These are phyloP conservation scores for Nicotiana tabacum DNA, from an alignment of 257 asterid species.

Conservation along the genomic window DNA sequence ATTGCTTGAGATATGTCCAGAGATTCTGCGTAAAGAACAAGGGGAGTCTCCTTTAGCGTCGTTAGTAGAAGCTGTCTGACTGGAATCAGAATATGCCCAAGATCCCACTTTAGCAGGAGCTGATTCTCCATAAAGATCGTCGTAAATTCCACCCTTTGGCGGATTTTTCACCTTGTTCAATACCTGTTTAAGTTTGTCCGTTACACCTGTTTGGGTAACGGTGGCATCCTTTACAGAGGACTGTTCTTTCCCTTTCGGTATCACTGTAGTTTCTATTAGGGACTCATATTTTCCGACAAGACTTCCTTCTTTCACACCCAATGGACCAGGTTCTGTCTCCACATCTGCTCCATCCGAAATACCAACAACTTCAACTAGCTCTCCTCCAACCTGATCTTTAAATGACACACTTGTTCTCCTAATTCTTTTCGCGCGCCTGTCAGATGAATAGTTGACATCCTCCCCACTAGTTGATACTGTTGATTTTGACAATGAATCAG, in stretches of 20 bases:
- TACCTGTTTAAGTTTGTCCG: constrained; percentile 80
- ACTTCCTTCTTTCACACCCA: constrained; percentile 96
- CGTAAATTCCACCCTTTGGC: constrained; percentile 76
- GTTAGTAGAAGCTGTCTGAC: constrained; percentile 32
- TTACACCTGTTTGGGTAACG: constrained; percentile 56
- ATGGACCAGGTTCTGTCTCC: constrained; percentile 93
- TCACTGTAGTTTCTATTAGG: constrained; percentile 73
- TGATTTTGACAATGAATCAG: constrained; percentile 28
- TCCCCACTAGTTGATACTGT: constrained; percentile 24
- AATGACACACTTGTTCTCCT: constrained; percentile 74
- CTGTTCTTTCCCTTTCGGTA: constrained; percentile 81
- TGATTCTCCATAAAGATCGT: constrained; percentile 88
- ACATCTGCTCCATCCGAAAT: constrained; percentile 91
- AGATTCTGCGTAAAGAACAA: constrained; percentile 24
- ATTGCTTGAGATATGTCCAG: constrained; percentile 26
- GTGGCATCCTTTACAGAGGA: constrained; percentile 39
- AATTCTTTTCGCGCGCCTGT: constrained; percentile 66
- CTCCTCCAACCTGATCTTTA: constrained; percentile 86
- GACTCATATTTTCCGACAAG: constrained; percentile 97
- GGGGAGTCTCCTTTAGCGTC: constrained; percentile 31
- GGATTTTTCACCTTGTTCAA: constrained; percentile 78
- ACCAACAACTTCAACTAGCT: constrained; percentile 83
- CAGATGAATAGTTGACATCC: constrained; percentile 29
- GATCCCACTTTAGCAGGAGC: constrained; percentile 71
- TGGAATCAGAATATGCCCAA: constrained; percentile 63